Evolutionary conservation across 179 eudicot genomes (phyloP), one percentile per base, ranked within the genome.

Genomic region (Sideroxylon spinosum): DNA sequence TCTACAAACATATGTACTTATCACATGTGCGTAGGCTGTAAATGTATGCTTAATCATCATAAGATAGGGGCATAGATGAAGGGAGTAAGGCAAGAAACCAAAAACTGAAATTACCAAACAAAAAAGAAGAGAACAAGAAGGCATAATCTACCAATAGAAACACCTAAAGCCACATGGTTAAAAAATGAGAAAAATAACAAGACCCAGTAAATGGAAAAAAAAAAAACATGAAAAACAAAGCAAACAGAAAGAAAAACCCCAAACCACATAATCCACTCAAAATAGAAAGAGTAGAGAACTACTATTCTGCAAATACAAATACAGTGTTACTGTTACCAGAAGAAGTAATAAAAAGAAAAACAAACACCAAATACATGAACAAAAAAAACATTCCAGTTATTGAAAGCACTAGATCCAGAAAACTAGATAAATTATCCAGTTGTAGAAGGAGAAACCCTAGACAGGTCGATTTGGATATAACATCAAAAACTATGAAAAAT

Each of bases 241-340:
- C 10, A 68, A 14, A 68, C 25, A 68, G 1, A 68, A 68, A 22
- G n/a, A n/a, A 49, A 32, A 68, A 68, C 71, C 71, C 26, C n/a
- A 68, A 44, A n/a, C 26, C 14, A 19, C 53, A 20, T 28, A 62
- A 23, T 25, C 14, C 71, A 68, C 65, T 61, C 28, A 61, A 61
- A 44, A 9, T 11, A 11, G 52, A 49, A n/a, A 16, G 48, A 29
- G 5, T 4, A 37, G 44, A 37, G 44, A 3, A 3, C 44, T 37
- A 37, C 44, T 37, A 37, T 37, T 37, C 44, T 37, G 44, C 44
- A 37, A 0, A 37, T 37, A 3, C 44, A 52, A 9, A 52, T 52
- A 52, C 56, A 52, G 56, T 0, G 10, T 9, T 19, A 17, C 23
- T 23, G n/a, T 19, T n/a, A 59, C 63, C n/a, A 59, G 23, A 59